These are phyloP conservation scores for Fusarium continuum DNA, from an alignment of 2,329 filamentous ascomycete genomes.

Conservation along the genomic window DNA sequence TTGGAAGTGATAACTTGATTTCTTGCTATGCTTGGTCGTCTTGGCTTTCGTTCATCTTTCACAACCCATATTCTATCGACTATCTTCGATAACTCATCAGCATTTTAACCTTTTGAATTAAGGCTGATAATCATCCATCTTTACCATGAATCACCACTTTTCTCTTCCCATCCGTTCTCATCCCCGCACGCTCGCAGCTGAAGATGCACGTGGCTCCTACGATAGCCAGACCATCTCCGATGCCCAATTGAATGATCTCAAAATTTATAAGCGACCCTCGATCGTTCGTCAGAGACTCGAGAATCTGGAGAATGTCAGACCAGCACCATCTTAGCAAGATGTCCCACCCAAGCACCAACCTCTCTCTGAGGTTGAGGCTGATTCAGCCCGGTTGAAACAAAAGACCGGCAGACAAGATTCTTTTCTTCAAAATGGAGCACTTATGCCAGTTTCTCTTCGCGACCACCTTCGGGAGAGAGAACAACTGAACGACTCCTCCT, in stretches of 20 bases:
- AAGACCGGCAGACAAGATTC: constrained; percentile 20
- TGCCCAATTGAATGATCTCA: background rate
- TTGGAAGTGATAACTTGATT: too few species aligned
- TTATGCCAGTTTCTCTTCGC: background rate
- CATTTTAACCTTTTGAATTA: background rate
- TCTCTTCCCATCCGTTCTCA: constrained; percentile 26
- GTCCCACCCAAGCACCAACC: background rate
- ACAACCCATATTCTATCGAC: background rate
- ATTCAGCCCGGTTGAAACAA: constrained; percentile 10
- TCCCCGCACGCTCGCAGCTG: background rate
- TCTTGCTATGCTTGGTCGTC: too few species aligned
- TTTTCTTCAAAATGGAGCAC: constrained; percentile 12
- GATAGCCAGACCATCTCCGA: constrained; percentile 4
- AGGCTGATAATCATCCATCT: background rate
- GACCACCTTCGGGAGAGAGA: constrained; percentile 20
- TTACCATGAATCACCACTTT: constrained; percentile 32
- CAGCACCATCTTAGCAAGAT: constrained; percentile 10
- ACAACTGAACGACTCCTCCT: constrained; percentile 11
- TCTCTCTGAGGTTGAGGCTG: constrained; percentile 14
- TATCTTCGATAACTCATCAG: background rate
- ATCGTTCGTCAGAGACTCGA: background rate
- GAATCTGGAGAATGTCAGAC: constrained; percentile 18
- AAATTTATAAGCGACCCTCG: constrained; percentile 5
- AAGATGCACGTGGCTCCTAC: background rate
- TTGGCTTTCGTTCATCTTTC: background rate